These are phyloP conservation scores for Larix kaempferi DNA, from an alignment of 75 land plant species.

Conservation along the genomic window DNA sequence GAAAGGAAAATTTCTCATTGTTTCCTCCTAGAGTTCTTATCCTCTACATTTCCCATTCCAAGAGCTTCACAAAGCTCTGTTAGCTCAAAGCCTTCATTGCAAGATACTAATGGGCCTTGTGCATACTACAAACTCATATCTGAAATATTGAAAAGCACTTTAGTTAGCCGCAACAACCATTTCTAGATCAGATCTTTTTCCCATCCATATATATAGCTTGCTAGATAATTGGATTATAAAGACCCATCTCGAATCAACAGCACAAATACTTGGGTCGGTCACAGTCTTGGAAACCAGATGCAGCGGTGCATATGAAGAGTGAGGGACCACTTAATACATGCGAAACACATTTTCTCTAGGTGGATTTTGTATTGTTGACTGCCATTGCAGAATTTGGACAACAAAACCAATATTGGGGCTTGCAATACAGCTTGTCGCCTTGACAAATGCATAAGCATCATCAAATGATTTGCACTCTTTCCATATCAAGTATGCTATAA, in stretches of 20 bases:
- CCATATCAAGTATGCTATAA: conserved; percentile 56
- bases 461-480: conserved; percentile 28
- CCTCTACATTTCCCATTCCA: not conserved
- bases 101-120: not conserved
- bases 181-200: conserved; percentile 17
- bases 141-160: conserved; percentile 42
- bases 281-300: conserved; percentile 35
- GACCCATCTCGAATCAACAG: conserved; percentile 45
- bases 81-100: conserved; percentile 7
- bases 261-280: conserved; percentile 9
- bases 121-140: conserved; percentile 50
- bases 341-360: not conserved
- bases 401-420: conserved; percentile 51
- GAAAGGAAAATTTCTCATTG: conserved; percentile 2
- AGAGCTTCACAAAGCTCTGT: conserved; percentile 9
- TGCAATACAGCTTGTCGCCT: conserved; percentile 20
- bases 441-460: conserved; percentile 29
- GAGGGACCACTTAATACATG: conserved; percentile 38
- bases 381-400: conserved; percentile 47
- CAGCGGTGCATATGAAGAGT: conserved; percentile 35
- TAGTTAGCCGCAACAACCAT: conserved; percentile 35
- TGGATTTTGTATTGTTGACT: conserved; percentile 13
- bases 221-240: conserved; percentile 29
- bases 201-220: conserved; percentile 41
- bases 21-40: not conserved